phyloP scores from a whole-genome alignment of 257 asterid species.

The Solanum appendiculatum region DNA sequence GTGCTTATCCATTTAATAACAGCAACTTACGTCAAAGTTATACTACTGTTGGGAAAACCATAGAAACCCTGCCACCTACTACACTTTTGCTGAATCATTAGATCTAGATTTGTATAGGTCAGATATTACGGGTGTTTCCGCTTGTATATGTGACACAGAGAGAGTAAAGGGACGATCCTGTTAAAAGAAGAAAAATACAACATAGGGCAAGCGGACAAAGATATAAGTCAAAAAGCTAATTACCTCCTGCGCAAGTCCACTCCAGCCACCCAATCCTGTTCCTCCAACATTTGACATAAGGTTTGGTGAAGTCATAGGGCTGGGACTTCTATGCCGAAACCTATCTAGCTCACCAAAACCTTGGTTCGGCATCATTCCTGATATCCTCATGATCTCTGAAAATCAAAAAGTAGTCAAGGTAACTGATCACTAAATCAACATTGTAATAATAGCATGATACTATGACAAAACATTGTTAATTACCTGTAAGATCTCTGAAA shows the following conservation, averaged over 20 bases:
- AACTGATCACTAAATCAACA: not conserved
- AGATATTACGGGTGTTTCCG: not conserved
- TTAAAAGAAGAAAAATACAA: not conserved
- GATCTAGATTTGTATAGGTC: not conserved
- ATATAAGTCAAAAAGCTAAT: not conserved
- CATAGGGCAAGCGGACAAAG: not conserved
- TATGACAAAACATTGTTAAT: not conserved
- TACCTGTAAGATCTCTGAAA: not conserved
- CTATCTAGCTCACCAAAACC: conserved; percentile 75
- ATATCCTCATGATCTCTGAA: conserved; percentile 59
- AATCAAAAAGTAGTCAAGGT: not conserved
- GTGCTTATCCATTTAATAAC: not conserved
- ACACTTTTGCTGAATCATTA: not conserved
- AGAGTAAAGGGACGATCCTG: not conserved
- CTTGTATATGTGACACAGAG: not conserved
- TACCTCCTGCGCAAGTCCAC: conserved; percentile 78
- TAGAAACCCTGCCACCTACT: not conserved
- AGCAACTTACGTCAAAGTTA: not conserved
- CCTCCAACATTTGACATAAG: conserved; percentile 58
- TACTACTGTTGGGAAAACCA: not conserved
- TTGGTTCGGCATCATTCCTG: conserved; percentile 77
- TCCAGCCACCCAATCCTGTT: conserved; percentile 69
- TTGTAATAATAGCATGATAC: not conserved
- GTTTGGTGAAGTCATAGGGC: conserved; percentile 90
- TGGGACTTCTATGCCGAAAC: conserved; percentile 87